phyloP scores from a whole-genome alignment of 257 asterid species.

The Verbascum thapsus region DNA sequence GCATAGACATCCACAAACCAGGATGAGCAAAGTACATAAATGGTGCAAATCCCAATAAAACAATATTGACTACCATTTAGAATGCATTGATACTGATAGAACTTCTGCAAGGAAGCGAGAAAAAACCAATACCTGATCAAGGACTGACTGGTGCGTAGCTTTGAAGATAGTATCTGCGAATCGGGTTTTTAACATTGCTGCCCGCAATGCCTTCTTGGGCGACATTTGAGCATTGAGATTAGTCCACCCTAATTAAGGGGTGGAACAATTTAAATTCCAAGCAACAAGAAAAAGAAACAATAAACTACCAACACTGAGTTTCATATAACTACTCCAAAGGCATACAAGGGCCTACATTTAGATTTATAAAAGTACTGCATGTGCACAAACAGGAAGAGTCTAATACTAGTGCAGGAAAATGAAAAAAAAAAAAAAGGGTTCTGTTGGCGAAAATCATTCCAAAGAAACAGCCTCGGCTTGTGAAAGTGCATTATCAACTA shows the following conservation, averaged over 20 bases:
- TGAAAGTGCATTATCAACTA: too few relatives aligned
- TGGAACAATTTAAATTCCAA: constrained; percentile 17
- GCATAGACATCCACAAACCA: constrained; percentile 17
- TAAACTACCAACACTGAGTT: not conserved
- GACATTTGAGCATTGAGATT: constrained; percentile 46
- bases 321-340: constrained; percentile 10
- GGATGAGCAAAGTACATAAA: constrained; percentile 11
- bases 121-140: constrained; percentile 37
- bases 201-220: constrained; percentile 70
- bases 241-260: constrained; percentile 41
- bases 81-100: too few relatives aligned
- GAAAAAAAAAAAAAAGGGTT: not conserved
- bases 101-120: not conserved
- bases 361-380: too few relatives aligned
- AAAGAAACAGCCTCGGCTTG: too few relatives aligned
- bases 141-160: constrained; percentile 53
- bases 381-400: not conserved
- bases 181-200: too few relatives aligned
- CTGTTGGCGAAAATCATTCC: too few relatives aligned
- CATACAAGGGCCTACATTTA: not conserved
- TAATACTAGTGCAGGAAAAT: not conserved
- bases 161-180: constrained; percentile 76
- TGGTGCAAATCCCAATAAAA: not conserved
- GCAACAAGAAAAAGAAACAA: constrained; percentile 13
- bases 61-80: not conserved